Percentiles rank a stretch among this genome's conserved stretches.
Conservation (phyloP, 805 yeast genomes). For the Wickerhamomyces pijperi region DNA sequence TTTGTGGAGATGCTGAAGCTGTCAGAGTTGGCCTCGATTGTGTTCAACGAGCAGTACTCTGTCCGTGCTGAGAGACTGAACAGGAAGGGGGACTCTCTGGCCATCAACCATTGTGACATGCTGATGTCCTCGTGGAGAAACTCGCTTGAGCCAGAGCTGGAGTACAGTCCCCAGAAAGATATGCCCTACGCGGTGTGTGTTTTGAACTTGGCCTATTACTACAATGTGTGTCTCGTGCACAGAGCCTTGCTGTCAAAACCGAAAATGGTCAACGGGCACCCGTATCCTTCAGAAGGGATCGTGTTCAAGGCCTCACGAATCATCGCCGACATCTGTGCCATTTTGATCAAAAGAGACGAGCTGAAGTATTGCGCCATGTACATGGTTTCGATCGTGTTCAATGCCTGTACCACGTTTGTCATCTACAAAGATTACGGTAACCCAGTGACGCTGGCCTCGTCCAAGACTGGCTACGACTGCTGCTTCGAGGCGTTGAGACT, state of each 20-base stretch:
- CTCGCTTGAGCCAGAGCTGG: constrained; percentile 49
- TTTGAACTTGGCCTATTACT: constrained; percentile 59
- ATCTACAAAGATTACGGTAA: constrained; percentile 46
- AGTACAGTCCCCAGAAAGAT: constrained; percentile 47
- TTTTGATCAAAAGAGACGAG: constrained; percentile 37
- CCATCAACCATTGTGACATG: constrained; percentile 52
- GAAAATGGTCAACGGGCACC: constrained; percentile 16
- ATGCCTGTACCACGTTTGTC: constrained; percentile 60
- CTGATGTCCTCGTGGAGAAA: constrained; percentile 71
- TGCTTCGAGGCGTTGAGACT: constrained; percentile 24
- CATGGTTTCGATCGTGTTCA: constrained; percentile 45
- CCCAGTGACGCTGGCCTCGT: constrained; percentile 24
- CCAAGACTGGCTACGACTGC: constrained; percentile 23
- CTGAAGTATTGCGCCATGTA: constrained; percentile 45
- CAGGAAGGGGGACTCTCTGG: constrained; percentile 14
- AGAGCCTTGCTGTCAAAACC: constrained; percentile 50
- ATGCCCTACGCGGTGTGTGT: constrained; percentile 39
- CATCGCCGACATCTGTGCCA: constrained; percentile 53
- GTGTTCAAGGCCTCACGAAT: constrained; percentile 75
- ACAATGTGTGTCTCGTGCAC: constrained; percentile 60
- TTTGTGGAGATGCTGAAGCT: constrained; percentile 55
- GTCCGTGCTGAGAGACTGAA: constrained; percentile 45
- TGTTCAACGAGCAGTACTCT: constrained; percentile 57
- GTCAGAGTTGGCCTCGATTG: constrained; percentile 61
- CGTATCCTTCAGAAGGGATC: constrained; percentile 35